These are phyloP conservation scores for Chalaropsis thielavioides DNA, from an alignment of 2,329 filamentous ascomycete genomes.

Conservation along the genomic window DNA sequence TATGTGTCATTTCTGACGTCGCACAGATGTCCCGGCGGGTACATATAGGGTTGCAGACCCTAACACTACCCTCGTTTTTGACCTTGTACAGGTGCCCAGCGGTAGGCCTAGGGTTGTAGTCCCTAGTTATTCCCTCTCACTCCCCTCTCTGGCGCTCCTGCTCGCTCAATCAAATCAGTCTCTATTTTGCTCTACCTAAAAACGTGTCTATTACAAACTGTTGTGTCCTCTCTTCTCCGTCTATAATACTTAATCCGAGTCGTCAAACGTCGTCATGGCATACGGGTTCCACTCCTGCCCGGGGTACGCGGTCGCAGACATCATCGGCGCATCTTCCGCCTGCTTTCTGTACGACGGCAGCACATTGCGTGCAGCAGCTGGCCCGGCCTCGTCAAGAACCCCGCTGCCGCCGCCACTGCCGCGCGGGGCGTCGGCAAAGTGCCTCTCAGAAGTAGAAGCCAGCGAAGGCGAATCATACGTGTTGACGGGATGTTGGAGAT, in stretches of 20 bases:
- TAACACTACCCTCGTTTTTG: too few species aligned
- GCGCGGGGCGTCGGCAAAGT: neutral
- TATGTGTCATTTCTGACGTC: too few species aligned
- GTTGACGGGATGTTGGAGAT: neutral
- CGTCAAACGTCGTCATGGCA: neutral
- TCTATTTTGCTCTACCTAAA: too few species aligned
- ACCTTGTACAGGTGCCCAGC: too few species aligned
- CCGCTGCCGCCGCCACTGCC: neutral
- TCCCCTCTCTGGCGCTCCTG: too few species aligned
- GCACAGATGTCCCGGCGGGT: too few species aligned
- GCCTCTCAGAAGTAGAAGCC: neutral
- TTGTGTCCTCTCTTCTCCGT: neutral
- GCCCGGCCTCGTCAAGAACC: neutral
- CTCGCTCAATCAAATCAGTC: too few species aligned
- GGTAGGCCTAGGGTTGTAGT: too few species aligned
- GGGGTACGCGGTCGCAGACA: conserved; percentile 14
- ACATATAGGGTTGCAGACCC: too few species aligned
- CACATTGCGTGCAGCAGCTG: too few species aligned
- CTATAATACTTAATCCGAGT: conserved; percentile 1
- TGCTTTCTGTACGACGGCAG: neutral
- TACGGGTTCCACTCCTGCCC: conserved; percentile 13
- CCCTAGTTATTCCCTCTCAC: too few species aligned
- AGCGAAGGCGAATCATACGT: neutral
- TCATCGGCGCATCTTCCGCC: neutral
- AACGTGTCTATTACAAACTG: neutral